A percentile compares a stretch with the other conserved stretches of the same genome.
phyloP scores from a whole-genome alignment of 1,284 basidiomycete species.

The Leucoagaricus sp. region DNA sequence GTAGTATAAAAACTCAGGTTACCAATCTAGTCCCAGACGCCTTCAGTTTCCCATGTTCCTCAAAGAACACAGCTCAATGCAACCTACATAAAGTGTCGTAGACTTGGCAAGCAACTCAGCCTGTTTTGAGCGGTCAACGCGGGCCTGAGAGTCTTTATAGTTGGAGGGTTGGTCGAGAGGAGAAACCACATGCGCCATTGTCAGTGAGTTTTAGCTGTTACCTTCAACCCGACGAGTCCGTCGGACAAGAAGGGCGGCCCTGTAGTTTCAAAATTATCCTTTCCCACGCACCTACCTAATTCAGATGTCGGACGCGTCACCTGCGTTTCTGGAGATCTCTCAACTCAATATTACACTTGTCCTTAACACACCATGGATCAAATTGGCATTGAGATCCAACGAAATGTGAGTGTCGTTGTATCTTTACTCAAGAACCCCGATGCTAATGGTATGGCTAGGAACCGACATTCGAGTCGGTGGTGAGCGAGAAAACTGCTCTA shows the following conservation, averaged over 20 bases:
- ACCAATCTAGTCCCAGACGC: conserved; percentile 65
- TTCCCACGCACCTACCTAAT: conserved; percentile 12
- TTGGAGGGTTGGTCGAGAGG: conserved; percentile 92
- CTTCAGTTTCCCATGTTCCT: not conserved
- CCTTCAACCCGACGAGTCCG: no score
- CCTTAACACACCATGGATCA: conserved; percentile 61
- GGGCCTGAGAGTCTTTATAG: conserved; percentile 89
- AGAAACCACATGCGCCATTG: conserved; percentile 87
- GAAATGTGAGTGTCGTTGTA: conserved; percentile 58
- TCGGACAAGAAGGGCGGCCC: no score
- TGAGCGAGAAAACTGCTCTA: conserved; percentile 86
- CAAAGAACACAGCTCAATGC: not conserved
- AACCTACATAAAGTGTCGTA: conserved; percentile 70
- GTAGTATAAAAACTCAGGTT: conserved; percentile 98
- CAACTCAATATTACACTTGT: conserved; percentile 17
- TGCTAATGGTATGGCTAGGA: conserved; percentile 54
- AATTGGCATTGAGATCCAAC: conserved; percentile 82
- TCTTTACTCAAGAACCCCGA: not conserved
- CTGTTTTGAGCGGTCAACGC: conserved; percentile 71
- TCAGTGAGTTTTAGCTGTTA: no score
- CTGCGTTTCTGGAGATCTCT: conserved; percentile 34
- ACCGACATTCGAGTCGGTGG: conserved; percentile 85
- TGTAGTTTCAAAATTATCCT: not conserved
- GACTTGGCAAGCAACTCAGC: conserved; percentile 72
- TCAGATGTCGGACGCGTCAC: conserved; percentile 54